Evolutionary conservation across 306 rosid genomes (phyloP).

Genomic region (Prinsepia uniflora): DNA sequence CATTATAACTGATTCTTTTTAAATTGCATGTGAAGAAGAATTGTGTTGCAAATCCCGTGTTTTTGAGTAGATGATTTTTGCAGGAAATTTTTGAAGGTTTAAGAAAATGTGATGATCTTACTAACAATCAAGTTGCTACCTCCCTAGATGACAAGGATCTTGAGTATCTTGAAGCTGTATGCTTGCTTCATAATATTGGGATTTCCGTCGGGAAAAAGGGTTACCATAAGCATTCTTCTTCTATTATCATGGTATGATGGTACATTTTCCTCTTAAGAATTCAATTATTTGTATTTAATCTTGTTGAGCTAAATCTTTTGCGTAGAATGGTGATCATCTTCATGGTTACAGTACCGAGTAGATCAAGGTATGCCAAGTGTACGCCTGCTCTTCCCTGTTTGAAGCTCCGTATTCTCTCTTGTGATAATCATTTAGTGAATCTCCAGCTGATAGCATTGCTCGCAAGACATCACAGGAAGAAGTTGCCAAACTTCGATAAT

Average conservation of each 20-base stretch:
- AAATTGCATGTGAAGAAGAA: background rate
- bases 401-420: background rate
- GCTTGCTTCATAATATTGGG: conserved; percentile 41
- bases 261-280: background rate
- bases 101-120: conserved; percentile 19
- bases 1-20: background rate
- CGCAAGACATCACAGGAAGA: conserved; percentile 34
- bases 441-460: conserved; percentile 38
- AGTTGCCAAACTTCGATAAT: conserved; percentile 32
- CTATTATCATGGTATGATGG: conserved; percentile 27
- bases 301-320: background rate
- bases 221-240: conserved; percentile 34
- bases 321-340: conserved; percentile 29
- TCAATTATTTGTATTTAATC: background rate
- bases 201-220: conserved; percentile 30
- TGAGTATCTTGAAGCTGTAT: conserved; percentile 40
- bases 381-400: conserved; percentile 9
- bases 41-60: background rate
- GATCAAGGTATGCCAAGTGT: conserved; percentile 32
- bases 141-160: conserved; percentile 31
- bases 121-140: conserved; percentile 14
- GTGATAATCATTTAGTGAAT: conserved; percentile 8
- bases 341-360: conserved; percentile 32
- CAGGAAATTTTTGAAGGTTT: conserved; percentile 38
- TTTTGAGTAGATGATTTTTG: conserved; percentile 13